Evolutionary conservation across 768 basidiomycete species (phyloP), one percentile per base, ranked within the genome.

Genomic region (Cantharellus anzutake): DNA sequence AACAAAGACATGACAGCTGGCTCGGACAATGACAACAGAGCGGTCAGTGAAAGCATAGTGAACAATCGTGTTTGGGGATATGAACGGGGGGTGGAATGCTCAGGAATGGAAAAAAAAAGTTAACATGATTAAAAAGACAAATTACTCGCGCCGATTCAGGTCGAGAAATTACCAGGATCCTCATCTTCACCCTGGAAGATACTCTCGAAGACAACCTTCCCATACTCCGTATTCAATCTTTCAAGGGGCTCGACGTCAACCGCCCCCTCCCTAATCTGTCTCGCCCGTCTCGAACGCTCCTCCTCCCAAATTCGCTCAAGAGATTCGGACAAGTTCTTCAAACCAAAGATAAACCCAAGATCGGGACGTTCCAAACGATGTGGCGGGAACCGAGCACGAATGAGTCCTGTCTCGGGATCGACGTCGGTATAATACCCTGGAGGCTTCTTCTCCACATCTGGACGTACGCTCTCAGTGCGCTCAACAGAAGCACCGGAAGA

Each of bases 331-430:
- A 98, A 71, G 67, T 77, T 90, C 74, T 83, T 84, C 70, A 99
- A 70, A 2, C 96, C 96, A 67, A 86, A 87, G 39, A 97, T 71
- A 71, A 98, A 98, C 3, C 96, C 96, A 57, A 89, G 81, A 71
- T 99, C 96, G 29, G 96, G 87, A 68, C 84, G 78, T 50, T 85
- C 81, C 1, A 84, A 82, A 63, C 88, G 86, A 68, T 89, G 91
- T 1, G 94, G 94, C 2, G 92, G 93, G 71, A 96, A 99, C 51
- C 91, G 80, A 39, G 94, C 96, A 66, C 87, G 86, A 11, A 94
- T 76, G 51, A 87, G 71, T 2, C 93, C 91, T 2, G 82, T 87
- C 64, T 80, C 80, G 2, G 82, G 80, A 67, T 97, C 92, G 50
- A 88, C 76, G 56, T 84, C 82, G 4, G 88, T 80, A 62, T 83